Conservation (phyloP, 345 rosid species). For the Mangifera indica region DNA sequence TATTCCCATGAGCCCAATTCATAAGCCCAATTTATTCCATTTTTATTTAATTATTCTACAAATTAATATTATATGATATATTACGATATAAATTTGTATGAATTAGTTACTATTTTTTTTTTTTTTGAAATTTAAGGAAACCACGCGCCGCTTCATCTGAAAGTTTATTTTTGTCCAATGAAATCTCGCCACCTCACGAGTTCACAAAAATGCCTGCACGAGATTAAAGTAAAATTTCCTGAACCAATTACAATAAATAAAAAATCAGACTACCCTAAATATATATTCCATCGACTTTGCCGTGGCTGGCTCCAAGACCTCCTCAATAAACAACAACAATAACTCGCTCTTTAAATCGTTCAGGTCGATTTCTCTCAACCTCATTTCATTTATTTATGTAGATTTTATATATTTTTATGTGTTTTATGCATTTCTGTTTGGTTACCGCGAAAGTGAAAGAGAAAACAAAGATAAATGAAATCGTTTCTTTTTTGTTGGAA, state of each 20-base stretch:
- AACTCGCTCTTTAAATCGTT: background rate
- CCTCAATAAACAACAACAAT: background rate
- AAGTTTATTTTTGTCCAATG: background rate
- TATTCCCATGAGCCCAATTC: too few species aligned
- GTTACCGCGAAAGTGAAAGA: background rate
- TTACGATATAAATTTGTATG: too few species aligned
- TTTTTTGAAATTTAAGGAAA: background rate
- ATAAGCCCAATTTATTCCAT: too few species aligned
- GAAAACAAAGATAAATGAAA: background rate
- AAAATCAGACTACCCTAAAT: conserved; percentile 1
- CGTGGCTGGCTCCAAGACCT: background rate
- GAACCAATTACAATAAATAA: background rate
- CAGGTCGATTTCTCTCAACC: conserved; percentile 2
- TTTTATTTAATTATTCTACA: too few species aligned
- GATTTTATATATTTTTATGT: background rate
- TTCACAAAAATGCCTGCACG: background rate
- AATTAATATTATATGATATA: too few species aligned
- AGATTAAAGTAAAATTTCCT: background rate
- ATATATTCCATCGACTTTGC: background rate
- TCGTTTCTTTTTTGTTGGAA: background rate
- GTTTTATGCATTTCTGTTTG: background rate
- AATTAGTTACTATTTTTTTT: too few species aligned
- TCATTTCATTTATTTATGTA: background rate
- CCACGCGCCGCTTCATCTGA: background rate
- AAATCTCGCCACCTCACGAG: background rate